A percentile compares a stretch with the other conserved stretches of the same genome.
These are phyloP conservation scores for Solanum phureja DNA, from an alignment of 257 asterid species.

Conservation along the genomic window DNA sequence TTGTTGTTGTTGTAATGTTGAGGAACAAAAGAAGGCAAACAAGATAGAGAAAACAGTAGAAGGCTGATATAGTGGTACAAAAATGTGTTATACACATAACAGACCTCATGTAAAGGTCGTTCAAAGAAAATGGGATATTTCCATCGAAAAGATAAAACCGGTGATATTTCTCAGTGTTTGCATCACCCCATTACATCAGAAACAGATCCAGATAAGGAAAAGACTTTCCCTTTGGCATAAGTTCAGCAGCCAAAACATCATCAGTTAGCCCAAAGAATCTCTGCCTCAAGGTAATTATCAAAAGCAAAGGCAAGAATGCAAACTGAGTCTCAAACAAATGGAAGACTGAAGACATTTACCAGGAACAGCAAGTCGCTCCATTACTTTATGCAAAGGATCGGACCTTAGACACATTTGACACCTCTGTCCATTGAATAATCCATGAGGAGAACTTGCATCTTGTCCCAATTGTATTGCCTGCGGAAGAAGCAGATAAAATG, in stretches of 20 bases:
- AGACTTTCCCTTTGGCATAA: not conserved
- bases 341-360: conserved; percentile 24
- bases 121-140: not conserved
- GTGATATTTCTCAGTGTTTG: not conserved
- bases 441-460: conserved; percentile 46
- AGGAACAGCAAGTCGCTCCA: conserved; percentile 58
- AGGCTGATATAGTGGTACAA: not conserved
- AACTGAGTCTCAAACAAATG: not conserved
- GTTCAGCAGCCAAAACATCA: not conserved
- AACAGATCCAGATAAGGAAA: not conserved
- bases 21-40: not conserved
- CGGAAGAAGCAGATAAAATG: not conserved
- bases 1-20: not conserved
- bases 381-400: conserved; percentile 60
- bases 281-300: not conserved
- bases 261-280: not conserved
- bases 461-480: conserved; percentile 69
- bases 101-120: not conserved
- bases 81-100: not conserved
- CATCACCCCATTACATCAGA: not conserved
- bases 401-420: conserved; percentile 74
- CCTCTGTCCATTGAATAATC: conserved; percentile 48
- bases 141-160: not conserved
- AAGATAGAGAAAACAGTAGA: not conserved
- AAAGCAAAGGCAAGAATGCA: not conserved